Conservation (phyloP, 1,284 basidiomycete species). For the Macrocystidia cucumis region DNA sequence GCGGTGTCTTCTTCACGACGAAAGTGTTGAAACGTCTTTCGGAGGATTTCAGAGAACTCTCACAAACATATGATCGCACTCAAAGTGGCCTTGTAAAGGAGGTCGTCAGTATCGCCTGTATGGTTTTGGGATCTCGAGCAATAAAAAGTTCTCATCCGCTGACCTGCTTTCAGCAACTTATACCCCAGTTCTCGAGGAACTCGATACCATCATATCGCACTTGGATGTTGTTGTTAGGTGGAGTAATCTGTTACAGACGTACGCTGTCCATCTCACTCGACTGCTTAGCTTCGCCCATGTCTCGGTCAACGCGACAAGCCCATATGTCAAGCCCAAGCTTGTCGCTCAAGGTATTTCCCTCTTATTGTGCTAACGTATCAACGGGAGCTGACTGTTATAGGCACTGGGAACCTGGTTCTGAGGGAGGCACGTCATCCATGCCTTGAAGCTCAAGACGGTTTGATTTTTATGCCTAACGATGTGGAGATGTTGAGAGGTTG, state of each 20-base stretch:
- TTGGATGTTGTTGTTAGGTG: constrained; percentile 90
- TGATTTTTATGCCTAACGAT: constrained; percentile 95
- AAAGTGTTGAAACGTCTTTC: constrained; percentile 65
- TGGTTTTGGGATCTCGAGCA: constrained; percentile 17
- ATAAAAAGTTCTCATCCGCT: background rate
- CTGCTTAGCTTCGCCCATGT: constrained; percentile 81
- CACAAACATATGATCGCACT: constrained; percentile 64
- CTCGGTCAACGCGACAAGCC: constrained; percentile 77
- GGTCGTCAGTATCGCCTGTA: constrained; percentile 88
- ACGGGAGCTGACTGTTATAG: constrained; percentile 25
- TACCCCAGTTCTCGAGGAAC: constrained; percentile 81
- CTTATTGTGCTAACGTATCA: background rate
- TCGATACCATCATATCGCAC: constrained; percentile 85
- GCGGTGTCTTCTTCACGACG: constrained; percentile 92
- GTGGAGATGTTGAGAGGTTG: constrained; percentile 80
- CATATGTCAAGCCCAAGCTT: constrained; percentile 82
- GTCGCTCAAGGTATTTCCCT: constrained; percentile 52
- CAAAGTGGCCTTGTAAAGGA: constrained; percentile 89
- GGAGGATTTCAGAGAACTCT: constrained; percentile 68
- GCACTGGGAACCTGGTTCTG: constrained; percentile 72
- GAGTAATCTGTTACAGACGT: constrained; percentile 9
- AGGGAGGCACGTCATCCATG: constrained; percentile 91
- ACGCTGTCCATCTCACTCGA: background rate
- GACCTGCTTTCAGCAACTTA: constrained; percentile 64
- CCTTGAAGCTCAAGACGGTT: constrained; percentile 92